Conservation (phyloP, 2,329 filamentous ascomycete species). For the Hymenoscyphus salicellus region DNA sequence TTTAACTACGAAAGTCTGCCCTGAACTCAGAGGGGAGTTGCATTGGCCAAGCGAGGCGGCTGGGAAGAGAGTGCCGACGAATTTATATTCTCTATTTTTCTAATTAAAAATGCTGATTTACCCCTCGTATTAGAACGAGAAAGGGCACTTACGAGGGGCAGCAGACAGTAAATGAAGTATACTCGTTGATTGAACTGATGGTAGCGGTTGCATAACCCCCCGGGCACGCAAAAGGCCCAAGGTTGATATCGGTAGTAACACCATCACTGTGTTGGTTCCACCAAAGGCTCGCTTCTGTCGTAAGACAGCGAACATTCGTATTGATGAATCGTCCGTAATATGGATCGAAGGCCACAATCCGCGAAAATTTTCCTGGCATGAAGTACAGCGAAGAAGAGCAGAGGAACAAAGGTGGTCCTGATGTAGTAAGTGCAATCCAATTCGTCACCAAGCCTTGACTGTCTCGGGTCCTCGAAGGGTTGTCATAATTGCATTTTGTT, state of each 20-base stretch:
- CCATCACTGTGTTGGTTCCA: conserved; percentile 5
- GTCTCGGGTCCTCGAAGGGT: not conserved
- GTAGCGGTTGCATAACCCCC: conserved; percentile 6
- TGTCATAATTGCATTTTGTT: not conserved
- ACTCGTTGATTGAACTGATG: not conserved
- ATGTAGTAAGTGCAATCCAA: not conserved
- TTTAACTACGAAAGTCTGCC: conserved; percentile 5
- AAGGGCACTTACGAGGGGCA: conserved; percentile 7
- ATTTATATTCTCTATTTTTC: not conserved
- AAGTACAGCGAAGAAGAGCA: not conserved
- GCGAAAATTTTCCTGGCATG: not conserved
- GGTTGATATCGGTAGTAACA: not conserved
- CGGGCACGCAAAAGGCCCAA: conserved; percentile 10
- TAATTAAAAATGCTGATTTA: not conserved
- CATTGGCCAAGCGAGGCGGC: conserved; percentile 3
- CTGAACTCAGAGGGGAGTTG: conserved; percentile 2
- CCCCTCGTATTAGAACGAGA: not conserved
- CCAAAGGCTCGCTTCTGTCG: conserved; percentile 1
- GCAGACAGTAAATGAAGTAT: conserved; percentile 5
- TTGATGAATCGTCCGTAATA: conserved; percentile 9
- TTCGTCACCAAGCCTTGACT: not conserved
- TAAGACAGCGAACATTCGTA: conserved; percentile 5
- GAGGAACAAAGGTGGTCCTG: not conserved
- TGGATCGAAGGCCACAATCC: conserved; percentile 10
- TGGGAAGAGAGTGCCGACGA: not conserved